Base-by-base conservation (phyloP, 1,284 basidiomycete genomes). In the Sporisorium iseilematis-ciliati region DNA sequence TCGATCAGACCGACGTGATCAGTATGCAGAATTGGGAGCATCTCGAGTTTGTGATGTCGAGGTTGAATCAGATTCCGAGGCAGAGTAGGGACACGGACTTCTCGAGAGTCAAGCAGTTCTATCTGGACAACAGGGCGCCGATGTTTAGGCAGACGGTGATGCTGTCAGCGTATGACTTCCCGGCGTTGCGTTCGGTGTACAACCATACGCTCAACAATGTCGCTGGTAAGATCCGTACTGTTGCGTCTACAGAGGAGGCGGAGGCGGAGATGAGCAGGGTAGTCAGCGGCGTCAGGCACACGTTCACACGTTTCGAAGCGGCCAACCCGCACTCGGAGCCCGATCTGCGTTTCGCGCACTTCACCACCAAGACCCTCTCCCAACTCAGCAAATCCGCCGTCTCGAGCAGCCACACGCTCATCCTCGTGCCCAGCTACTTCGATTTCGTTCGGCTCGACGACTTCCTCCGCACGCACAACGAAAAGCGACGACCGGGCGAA, bases 21-120 rank as follows among this genome's bases (percentile, higher is more conserved):
- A 89, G 91, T 7, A 99, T 99, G 97, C 96, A 99, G 87, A 99
- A 99, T 82, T 99, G 97, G 97, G 95, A 98, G 56, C 96, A 99
- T 84, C 89, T 96, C 18, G 72, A 97, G 93, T 97, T 93, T 84
- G 90, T 97, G 48, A 88, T 98, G 75, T 90, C 89, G 3, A 89
- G 92, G 66, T 86, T 98, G 54, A 98, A 97, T 86, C 89, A 91
- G 76, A 88, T 98, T 23, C 97, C 97, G 0, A 93, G 94, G 79
- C 92, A 94, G 81, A 93, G 94, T 6, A 93, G 92, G 79, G 93
- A 97, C 62, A 91, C 93, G 25, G 97, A 99, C 86, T 98, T 99
- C 86, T 95, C 94, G 7, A 90, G 97, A 20, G 93, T 98, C 80
- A 97, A 97, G 87, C 93, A 94, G 3, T 99, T 95, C 94, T 98